Conservation (phyloP, 371 early-diverging fungal species). For the Mucor saturninus region DNA sequence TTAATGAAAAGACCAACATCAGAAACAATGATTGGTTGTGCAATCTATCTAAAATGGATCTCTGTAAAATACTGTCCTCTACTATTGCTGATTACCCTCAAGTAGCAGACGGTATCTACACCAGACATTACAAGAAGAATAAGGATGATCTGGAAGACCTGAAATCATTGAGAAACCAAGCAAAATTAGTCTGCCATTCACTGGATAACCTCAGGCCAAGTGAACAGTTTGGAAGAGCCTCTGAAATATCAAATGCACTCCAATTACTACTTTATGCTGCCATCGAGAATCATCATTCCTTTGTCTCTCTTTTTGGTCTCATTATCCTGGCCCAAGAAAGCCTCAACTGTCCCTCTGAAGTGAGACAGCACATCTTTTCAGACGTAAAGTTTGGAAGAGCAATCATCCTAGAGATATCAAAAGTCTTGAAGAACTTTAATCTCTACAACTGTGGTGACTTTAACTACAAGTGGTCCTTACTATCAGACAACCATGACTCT, state of each 20-base stretch:
- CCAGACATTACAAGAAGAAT: slow-evolving; percentile 17
- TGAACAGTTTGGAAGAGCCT: slow-evolving; percentile 41
- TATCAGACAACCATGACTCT: neutral
- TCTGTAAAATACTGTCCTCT: slow-evolving; percentile 37
- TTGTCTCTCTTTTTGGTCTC: slow-evolving; percentile 28
- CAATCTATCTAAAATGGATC: slow-evolving; percentile 34
- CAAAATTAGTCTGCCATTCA: slow-evolving; percentile 25
- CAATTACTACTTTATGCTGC: slow-evolving; percentile 24
- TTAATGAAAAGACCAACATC: slow-evolving; percentile 2
- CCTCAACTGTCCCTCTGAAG: slow-evolving; percentile 38
- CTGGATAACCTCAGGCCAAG: slow-evolving; percentile 37
- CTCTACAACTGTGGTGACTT: neutral
- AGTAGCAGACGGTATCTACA: slow-evolving; percentile 26
- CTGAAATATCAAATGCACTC: slow-evolving; percentile 28
- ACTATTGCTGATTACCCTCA: slow-evolving; percentile 31
- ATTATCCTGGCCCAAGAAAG: slow-evolving; percentile 36
- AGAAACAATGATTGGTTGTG: slow-evolving; percentile 30
- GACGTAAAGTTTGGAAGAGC: slow-evolving; percentile 44
- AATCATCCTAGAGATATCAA: slow-evolving; percentile 42
- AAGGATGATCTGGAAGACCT: slow-evolving; percentile 18
- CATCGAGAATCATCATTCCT: slow-evolving; percentile 8
- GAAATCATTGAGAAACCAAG: slow-evolving; percentile 24
- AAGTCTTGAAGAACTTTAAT: slow-evolving; percentile 40
- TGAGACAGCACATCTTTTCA: slow-evolving; percentile 46
- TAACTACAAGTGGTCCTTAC: neutral